Evolutionary conservation across 108 stramenopile species (phyloP), one percentile per base, ranked within the genome.

Genomic region (Chaetoceros muelleri): DNA sequence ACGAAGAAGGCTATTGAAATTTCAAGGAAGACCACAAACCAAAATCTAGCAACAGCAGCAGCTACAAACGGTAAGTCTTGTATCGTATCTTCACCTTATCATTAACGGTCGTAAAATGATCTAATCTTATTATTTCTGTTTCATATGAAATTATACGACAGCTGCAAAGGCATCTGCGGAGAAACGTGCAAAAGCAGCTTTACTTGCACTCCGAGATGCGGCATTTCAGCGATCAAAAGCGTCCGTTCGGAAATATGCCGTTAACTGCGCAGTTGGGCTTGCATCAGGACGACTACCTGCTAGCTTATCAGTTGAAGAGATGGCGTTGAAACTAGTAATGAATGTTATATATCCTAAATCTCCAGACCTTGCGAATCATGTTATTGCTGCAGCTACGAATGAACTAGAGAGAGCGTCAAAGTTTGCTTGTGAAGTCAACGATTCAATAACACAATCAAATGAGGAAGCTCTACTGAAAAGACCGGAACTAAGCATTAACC

Each of bases 291-390:
- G 84, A 8, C 59, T 87, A 29, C 73, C 72, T 34, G 79, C 85
- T 20, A 87, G 76, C 55, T 46, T 52, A 28, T 61, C 62, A 17
- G 71, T 88, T 27, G 81, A 87, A 65, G 87, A 89, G 46, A 86
- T 84, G 60, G 87, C 87, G 10, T 63, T 89, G 27, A 87, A 85
- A 57, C 61, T 93, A 24, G 92, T 90, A 0, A 85, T 93, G 81
- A 90, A 90, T 65, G 75, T 89, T 1, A 63, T 90, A 28, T 93
- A 74, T 58, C 67, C 79, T 0, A 80, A 79, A 65, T 85, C 78
- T 40, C 48, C 67, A 27, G 66, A 58, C 26, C 74, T 87, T 48
- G 74, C 76, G 1, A 62, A 64, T 44, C 58, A 61, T 29, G 85
- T 93, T 26, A 64, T 85, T 10, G 80, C 74, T 27, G 69, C 85